Evolutionary conservation across 768 basidiomycete species (phyloP).

Genomic region (Strobilomyces echinocephalus): DNA sequence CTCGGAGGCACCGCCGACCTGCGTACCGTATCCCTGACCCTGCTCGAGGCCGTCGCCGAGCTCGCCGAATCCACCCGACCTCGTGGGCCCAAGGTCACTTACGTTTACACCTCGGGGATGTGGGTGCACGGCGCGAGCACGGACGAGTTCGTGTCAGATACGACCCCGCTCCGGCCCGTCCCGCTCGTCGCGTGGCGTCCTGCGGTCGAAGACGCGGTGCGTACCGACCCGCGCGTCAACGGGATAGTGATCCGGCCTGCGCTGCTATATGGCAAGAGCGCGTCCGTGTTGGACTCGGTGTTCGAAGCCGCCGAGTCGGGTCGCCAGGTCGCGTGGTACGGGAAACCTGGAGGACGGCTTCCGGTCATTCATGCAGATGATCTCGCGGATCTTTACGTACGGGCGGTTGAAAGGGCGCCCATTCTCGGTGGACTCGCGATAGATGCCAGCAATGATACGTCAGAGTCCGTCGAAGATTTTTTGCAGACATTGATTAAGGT

Average conservation of each 20-base stretch:
- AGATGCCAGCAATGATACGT: constrained; percentile 26
- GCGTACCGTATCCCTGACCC: constrained; percentile 11
- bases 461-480: constrained; percentile 29
- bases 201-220: constrained; percentile 13
- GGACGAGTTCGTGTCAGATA: constrained; percentile 16
- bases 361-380: constrained; percentile 32
- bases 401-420: constrained; percentile 30
- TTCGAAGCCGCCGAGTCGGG: constrained; percentile 22
- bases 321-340: constrained; percentile 22
- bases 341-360: constrained; percentile 21
- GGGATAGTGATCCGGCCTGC: constrained; percentile 34
- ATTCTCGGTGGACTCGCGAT: constrained; percentile 29
- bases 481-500: constrained; percentile 23
- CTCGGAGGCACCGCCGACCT: constrained; percentile 12
- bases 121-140: constrained; percentile 28
- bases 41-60: constrained; percentile 16
- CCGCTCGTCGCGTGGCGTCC: constrained; percentile 21
- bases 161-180: constrained; percentile 14
- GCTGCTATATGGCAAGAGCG: constrained; percentile 29
- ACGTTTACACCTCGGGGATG: constrained; percentile 30
- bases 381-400: constrained; percentile 32
- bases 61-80: constrained; percentile 17
- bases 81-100: constrained; percentile 25
- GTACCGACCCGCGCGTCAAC: constrained; percentile 17
- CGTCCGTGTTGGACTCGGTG: constrained; percentile 17